phyloP scores from a whole-genome alignment of 176 grass and related monocot species.

The Oryza punctata region DNA sequence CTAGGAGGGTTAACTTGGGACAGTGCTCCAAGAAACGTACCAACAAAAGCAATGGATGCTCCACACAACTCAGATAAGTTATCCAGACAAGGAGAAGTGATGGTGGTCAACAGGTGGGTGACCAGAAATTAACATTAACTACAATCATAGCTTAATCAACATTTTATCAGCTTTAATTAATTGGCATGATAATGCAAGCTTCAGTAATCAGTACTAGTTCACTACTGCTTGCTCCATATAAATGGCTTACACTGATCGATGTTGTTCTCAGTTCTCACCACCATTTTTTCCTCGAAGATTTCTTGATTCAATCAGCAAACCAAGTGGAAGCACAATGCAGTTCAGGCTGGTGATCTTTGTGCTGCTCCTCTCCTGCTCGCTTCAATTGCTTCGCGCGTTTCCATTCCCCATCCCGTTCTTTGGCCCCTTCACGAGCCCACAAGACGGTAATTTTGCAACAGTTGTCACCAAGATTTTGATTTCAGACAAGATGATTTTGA shows the following conservation, averaged over 20 bases:
- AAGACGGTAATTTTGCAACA: slow-evolving; percentile 17
- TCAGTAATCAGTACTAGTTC: not conserved
- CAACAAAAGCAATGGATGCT: not conserved
- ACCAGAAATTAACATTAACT: slow-evolving; percentile 12
- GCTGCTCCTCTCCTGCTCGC: slow-evolving; percentile 28
- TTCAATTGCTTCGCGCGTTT: slow-evolving; percentile 29
- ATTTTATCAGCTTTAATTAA: not conserved
- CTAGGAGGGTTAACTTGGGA: slow-evolving; percentile 23
- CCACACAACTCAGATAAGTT: not conserved
- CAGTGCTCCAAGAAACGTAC: not conserved
- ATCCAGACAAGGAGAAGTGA: not conserved
- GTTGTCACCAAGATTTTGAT: not conserved
- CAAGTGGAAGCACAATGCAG: not conserved
- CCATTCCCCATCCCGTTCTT: slow-evolving; percentile 41
- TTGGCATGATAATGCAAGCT: not conserved
- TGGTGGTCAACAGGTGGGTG: slow-evolving; percentile 36
- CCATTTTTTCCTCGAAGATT: not conserved
- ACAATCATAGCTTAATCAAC: not conserved
- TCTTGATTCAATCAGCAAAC: not conserved
- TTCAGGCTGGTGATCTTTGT: not conserved
- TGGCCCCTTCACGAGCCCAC: slow-evolving; percentile 24
- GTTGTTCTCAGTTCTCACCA: not conserved
- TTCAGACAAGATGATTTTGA: not conserved
- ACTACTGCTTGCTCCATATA: not conserved
- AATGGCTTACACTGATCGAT: not conserved